Evolutionary conservation across 495 filamentous ascomycete genomes (phyloP), one percentile per base, ranked within the genome.

Genomic region (Haplographium delicatum): DNA sequence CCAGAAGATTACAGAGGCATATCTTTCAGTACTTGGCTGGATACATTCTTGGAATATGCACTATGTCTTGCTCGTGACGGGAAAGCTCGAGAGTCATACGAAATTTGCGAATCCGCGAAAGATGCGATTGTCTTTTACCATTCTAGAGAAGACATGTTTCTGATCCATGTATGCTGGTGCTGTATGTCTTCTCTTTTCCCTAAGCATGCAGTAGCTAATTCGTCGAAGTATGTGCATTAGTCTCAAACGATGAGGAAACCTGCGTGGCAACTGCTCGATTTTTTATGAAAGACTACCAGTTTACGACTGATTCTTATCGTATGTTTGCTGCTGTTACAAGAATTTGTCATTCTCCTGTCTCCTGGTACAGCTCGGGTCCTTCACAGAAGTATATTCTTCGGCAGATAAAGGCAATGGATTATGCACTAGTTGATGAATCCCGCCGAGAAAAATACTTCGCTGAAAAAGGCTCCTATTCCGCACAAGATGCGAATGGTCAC

Each of bases 321-420:
- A 76, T 97, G 54, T 93, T 89, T 62, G 73, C 79, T 19, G 78
- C 83, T 51, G 66, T 89, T 20, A 84, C 82, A 51, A 78, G 82
- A 18, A 68, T 91, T 4, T 84, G 76, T 56, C 73, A 74, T 39
- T 75, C 73, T 10, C 74, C 75, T 13, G 69, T 75, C 9, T 76
- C 73, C 2, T 83, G 73, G 73, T 81, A 81, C 67, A 72, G 72
- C 34, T 74, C 75, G 0, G 75, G 75, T 0, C 76, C 76, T 0
- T 72, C 84, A 24, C 89, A 94, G 67, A 96, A 96, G 61, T 94
- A 84, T 63, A 80, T 97, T 61, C 74, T 95, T 8, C 79, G 91
- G 18, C 88, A 91, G 65, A 84, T 96, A 67, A 95, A 95, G 65
- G 82, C 83, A 11, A 89, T 95, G 79, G 93, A 98, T 61, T 81